These are phyloP conservation scores for Wallacemonas sp. DNA, from an alignment of 208 protist species.

Conservation along the genomic window DNA sequence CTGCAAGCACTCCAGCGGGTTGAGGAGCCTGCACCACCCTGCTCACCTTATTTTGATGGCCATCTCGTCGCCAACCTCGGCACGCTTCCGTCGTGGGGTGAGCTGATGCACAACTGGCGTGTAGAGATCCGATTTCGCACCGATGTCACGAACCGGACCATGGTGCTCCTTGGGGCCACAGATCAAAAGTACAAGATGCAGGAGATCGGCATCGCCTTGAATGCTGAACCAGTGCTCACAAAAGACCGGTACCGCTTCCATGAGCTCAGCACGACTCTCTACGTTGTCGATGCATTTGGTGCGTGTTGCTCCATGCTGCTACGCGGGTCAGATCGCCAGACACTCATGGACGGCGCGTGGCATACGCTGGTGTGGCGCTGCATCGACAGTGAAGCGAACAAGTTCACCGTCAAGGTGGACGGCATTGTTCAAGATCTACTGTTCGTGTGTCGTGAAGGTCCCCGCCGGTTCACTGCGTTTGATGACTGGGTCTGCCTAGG, in stretches of 20 bases:
- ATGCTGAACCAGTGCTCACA: conserved; percentile 76
- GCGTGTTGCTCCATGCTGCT: conserved; percentile 81
- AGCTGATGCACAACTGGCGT: conserved; percentile 87
- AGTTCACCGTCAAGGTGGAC: conserved; percentile 86
- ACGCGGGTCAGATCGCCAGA: conserved; percentile 77
- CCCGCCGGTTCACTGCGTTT: conserved; percentile 65
- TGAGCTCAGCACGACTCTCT: conserved; percentile 83
- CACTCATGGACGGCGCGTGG: conserved; percentile 86
- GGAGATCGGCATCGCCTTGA: conserved; percentile 85
- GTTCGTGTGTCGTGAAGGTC: conserved; percentile 77
- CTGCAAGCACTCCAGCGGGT: conserved; percentile 53
- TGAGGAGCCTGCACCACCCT: conserved; percentile 48
- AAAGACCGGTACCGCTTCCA: conserved; percentile 85
- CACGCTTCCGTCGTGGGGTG: conserved; percentile 67
- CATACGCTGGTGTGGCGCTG: conserved; percentile 88
- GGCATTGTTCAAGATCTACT: conserved; percentile 81
- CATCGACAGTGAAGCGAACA: conserved; percentile 86
- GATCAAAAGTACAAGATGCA: conserved; percentile 86
- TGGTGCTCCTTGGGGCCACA: conserved; percentile 83
- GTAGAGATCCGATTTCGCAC: conserved; percentile 88
- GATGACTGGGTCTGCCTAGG: conserved; percentile 83
- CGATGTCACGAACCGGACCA: conserved; percentile 60
- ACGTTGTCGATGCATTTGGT: conserved; percentile 82
- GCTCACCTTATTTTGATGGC: conserved; percentile 76
- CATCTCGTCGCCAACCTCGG: conserved; percentile 80